Base-by-base conservation (phyloP, 1,139 yeast species). In the Scheffersomyces cryptocercus region DNA sequence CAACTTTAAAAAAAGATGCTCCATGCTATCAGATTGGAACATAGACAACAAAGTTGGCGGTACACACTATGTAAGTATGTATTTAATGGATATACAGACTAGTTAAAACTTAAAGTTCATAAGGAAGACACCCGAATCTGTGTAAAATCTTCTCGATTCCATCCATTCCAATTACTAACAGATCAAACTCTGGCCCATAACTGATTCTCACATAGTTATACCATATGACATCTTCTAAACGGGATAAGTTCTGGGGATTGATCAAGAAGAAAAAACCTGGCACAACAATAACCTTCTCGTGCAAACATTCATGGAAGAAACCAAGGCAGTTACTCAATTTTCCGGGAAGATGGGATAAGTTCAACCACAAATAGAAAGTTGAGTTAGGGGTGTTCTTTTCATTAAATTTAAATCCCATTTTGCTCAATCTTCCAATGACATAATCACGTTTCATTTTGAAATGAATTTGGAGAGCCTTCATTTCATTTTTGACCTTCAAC, bases 201-300 rank as follows among this genome's bases (percentile, higher is more conserved):
- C 85, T 79, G 44, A 82, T 66, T 56, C 88, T 68, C 9, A 82
- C 84, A 53, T 73, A 82, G 49, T 81, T 79, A 56, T 79, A 82
- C 85, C 84, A 81, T 40, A 80, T 82, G 24, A 80, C 82, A 51
- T 82, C 87, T 51, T 76, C 82, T 46, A 82, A 65, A 43, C 77
- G 77, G 42, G 84, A 73, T 62, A 83, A 77, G 54, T 83, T 82
- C 51, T 81, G 77, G 10, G 87, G 87, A 53, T 82, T 82, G 52
- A 82, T 72, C 57, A 82, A 81, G 57, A 82, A 82, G 70, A 82
- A 82, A 51, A 82, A 81, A 3, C 88, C 87, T 2, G 87, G 88
- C 13, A 82, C 88, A 35, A 79, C 77, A 58, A 82, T 82, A 12
- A 81, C 84, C 54, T 74, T 75, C 51, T 82, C 85, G 55, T 81